Evolutionary conservation across 208 protist species (phyloP).

Genomic region (Balamuthia mandrillaris): DNA sequence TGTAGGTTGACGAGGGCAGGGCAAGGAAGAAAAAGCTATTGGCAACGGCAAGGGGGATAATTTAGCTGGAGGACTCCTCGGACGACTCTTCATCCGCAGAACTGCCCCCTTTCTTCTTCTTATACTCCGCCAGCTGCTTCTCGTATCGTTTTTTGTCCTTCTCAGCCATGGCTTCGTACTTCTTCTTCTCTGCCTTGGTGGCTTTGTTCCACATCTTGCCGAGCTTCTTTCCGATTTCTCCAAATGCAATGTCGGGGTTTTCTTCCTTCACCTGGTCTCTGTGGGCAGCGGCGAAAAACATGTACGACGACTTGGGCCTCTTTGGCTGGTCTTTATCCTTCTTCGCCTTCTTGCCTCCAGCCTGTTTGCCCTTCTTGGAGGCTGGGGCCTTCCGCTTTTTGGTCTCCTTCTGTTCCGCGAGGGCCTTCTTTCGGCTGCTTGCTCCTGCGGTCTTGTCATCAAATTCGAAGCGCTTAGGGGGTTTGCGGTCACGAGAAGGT

Average conservation of each 20-base stretch:
- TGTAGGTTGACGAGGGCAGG: no score
- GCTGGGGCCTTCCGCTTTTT: not conserved
- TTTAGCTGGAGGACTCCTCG: constrained; percentile 2
- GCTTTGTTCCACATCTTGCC: constrained; percentile 37
- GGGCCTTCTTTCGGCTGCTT: not conserved
- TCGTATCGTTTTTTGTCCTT: constrained; percentile 52
- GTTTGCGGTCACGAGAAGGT: not conserved
- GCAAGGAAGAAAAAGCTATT: no score
- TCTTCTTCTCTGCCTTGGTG: constrained; percentile 24
- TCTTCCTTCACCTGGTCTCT: constrained; percentile 30
- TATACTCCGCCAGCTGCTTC: constrained; percentile 41
- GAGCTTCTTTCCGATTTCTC: constrained; percentile 36
- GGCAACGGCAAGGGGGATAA: not conserved
- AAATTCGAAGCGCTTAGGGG: constrained; percentile 1
- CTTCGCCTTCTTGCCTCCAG: constrained; percentile 35
- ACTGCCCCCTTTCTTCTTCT: not conserved
- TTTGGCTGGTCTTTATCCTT: constrained; percentile 44
- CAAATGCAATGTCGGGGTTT: constrained; percentile 42
- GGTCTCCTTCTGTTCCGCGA: constrained; percentile 8
- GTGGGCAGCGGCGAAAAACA: constrained; percentile 45
- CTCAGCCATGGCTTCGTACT: constrained; percentile 38
- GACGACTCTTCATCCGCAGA: not conserved
- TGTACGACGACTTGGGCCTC: constrained; percentile 41
- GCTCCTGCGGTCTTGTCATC: not conserved
- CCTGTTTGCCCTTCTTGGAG: constrained; percentile 36